These are phyloP conservation scores for Byssochlamys sp. DNA, from an alignment of 2,329 filamentous ascomycete species.

Conservation along the genomic window DNA sequence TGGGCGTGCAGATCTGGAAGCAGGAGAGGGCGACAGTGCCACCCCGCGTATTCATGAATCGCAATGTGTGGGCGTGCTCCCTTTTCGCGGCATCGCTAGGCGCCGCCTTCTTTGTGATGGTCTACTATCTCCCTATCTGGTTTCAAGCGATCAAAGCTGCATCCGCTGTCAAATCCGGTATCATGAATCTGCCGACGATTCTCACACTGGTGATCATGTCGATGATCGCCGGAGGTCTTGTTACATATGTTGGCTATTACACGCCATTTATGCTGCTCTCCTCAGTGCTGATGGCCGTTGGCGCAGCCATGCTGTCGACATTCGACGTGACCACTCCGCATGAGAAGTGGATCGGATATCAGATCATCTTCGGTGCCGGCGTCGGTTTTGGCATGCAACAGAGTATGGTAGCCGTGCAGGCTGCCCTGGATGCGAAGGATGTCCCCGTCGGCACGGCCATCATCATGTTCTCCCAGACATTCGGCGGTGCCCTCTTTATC, in stretches of 20 bases:
- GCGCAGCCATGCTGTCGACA: conserved; percentile 28
- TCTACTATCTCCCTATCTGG: conserved; percentile 42
- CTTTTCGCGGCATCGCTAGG: conserved; percentile 34
- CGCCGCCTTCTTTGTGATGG: conserved; percentile 35
- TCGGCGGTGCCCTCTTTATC: conserved; percentile 30
- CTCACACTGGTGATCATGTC: conserved; percentile 22
- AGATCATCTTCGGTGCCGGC: conserved; percentile 27
- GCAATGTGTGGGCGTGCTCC: conserved; percentile 33
- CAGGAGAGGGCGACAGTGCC: conserved; percentile 38
- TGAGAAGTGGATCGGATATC: conserved; percentile 32
- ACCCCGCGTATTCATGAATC: conserved; percentile 35
- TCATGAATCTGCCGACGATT: conserved; percentile 19
- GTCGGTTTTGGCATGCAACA: conserved; percentile 29
- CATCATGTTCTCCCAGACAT: conserved; percentile 27
- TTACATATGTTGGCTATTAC: conserved; percentile 29
- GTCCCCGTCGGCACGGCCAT: conserved; percentile 27
- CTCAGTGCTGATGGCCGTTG: conserved; percentile 22
- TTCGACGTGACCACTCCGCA: conserved; percentile 21
- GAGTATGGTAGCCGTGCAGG: conserved; percentile 26
- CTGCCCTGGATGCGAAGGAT: conserved; percentile 20
- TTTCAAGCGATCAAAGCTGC: conserved; percentile 32
- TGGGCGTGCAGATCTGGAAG: conserved; percentile 21
- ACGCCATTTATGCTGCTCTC: conserved; percentile 31
- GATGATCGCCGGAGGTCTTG: conserved; percentile 20
- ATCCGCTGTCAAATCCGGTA: conserved; percentile 26